Evolutionary conservation across 768 basidiomycete genomes (phyloP).

Genomic region (Rhodotorula babjevae): DNA sequence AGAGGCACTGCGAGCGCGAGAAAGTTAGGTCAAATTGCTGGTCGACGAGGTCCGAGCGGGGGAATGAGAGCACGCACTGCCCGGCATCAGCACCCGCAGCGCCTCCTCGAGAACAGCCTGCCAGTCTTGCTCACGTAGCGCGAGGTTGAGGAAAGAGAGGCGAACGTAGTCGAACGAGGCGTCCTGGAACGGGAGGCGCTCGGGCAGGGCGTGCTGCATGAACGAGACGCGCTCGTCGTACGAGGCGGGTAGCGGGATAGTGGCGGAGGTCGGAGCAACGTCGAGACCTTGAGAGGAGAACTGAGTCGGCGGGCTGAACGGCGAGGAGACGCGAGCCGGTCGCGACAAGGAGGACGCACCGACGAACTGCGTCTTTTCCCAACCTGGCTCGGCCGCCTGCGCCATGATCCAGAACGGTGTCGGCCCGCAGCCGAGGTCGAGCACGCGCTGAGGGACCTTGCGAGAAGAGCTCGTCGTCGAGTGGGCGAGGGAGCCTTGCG

Average conservation of each 20-base stretch:
- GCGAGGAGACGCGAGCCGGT: too few relatives aligned
- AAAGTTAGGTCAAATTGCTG: too few relatives aligned
- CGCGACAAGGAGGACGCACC: constrained; percentile 1
- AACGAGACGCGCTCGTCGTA: not conserved
- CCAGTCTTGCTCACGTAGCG: constrained; percentile 17
- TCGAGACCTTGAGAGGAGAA: constrained; percentile 11
- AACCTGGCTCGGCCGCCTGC: not conserved
- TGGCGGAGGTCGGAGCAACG: not conserved
- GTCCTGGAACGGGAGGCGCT: constrained; percentile 11
- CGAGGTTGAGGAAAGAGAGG: not conserved
- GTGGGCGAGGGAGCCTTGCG: not conserved
- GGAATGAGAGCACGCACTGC: not conserved
- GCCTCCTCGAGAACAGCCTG: not conserved
- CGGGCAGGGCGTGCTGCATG: constrained; percentile 12
- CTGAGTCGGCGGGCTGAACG: too few relatives aligned
- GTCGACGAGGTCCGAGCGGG: too few relatives aligned
- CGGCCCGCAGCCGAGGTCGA: constrained; percentile 16
- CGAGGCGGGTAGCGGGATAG: not conserved
- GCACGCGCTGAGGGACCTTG: constrained; percentile 1
- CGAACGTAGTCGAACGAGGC: constrained; percentile 24
- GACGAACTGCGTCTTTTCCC: constrained; percentile 21
- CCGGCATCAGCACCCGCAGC: constrained; percentile 7
- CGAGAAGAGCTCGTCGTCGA: too few relatives aligned
- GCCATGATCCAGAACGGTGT: constrained; percentile 4
- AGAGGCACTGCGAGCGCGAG: not conserved